Percentiles rank a stretch among this genome's conserved stretches.
phyloP scores from a whole-genome alignment of 768 basidiomycete genomes.

The Leccinellum rugosiceps region DNA sequence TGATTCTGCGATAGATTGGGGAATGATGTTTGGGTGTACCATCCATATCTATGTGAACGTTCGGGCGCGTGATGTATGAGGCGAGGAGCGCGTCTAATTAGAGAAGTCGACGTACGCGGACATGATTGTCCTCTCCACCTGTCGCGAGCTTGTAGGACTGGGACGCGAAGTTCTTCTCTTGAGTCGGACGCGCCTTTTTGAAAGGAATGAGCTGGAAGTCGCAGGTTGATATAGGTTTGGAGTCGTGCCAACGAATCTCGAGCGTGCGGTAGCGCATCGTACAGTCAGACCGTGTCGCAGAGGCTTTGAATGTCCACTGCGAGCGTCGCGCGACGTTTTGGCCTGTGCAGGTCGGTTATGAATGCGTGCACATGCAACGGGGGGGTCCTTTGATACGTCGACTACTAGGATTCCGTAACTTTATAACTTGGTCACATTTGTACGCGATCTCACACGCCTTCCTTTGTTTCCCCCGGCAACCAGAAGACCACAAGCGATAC shows the following conservation, averaged over 20 bases:
- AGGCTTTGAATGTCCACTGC: background rate
- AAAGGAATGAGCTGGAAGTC: slow-evolving; percentile 89
- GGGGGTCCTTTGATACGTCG: background rate
- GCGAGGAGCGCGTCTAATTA: slow-evolving; percentile 8
- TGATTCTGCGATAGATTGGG: slow-evolving; percentile 49
- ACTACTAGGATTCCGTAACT: background rate
- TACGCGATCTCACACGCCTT: slow-evolving; percentile 23
- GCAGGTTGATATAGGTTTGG: slow-evolving; percentile 91
- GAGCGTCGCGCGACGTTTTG: background rate
- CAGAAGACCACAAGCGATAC: slow-evolving; percentile 5
- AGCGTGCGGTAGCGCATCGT: slow-evolving; percentile 84
- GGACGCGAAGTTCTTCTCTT: slow-evolving; percentile 53
- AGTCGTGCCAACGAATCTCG: slow-evolving; percentile 96
- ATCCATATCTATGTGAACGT: slow-evolving; percentile 71
- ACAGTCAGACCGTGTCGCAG: background rate
- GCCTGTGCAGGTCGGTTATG: slow-evolving; percentile 6
- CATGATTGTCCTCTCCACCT: slow-evolving; percentile 94
- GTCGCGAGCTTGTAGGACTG: slow-evolving; percentile 92
- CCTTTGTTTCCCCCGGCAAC: slow-evolving; percentile 10
- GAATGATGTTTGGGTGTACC: slow-evolving; percentile 87
- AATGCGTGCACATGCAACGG: slow-evolving; percentile 4
- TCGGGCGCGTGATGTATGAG: slow-evolving; percentile 6
- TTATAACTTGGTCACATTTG: slow-evolving; percentile 6
- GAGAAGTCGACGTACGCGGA: slow-evolving; percentile 65
- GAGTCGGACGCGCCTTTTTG: slow-evolving; percentile 73